Evolutionary conservation across 2,329 filamentous ascomycete genomes (phyloP).

Genomic region (Ophiostoma himal-ulmi): DNA sequence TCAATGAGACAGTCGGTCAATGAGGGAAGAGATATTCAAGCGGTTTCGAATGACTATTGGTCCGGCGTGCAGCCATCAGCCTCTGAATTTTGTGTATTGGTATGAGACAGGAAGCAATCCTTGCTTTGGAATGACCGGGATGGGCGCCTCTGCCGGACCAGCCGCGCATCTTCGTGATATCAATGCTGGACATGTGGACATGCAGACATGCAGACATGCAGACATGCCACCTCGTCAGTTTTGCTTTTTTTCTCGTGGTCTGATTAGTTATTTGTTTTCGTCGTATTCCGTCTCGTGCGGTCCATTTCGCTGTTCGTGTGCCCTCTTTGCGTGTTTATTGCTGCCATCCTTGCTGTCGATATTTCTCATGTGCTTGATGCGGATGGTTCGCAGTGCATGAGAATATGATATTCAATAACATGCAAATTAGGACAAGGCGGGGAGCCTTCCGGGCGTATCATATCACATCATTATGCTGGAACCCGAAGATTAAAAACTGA

Average conservation of each 20-base stretch:
- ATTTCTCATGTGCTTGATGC: background rate
- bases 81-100: too few species aligned
- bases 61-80: too few species aligned
- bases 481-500: background rate
- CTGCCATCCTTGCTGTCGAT: background rate
- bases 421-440: background rate
- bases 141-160: background rate
- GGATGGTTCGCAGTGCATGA: constrained; percentile 1
- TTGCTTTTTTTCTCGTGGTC: background rate
- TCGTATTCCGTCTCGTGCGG: background rate
- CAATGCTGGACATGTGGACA: background rate
- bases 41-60: too few species aligned
- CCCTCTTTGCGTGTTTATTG: background rate
- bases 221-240: background rate
- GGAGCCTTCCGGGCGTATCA: background rate
- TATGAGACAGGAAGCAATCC: background rate
- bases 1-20: too few species aligned
- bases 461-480: background rate
- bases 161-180: background rate
- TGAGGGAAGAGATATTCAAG: too few species aligned
- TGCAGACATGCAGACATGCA: background rate
- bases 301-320: background rate
- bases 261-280: constrained; percentile 2
- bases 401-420: background rate
- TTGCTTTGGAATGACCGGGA: background rate